Evolutionary conservation across 1,139 yeast genomes (phyloP).

Genomic region (Diutina pseudorugosa): DNA sequence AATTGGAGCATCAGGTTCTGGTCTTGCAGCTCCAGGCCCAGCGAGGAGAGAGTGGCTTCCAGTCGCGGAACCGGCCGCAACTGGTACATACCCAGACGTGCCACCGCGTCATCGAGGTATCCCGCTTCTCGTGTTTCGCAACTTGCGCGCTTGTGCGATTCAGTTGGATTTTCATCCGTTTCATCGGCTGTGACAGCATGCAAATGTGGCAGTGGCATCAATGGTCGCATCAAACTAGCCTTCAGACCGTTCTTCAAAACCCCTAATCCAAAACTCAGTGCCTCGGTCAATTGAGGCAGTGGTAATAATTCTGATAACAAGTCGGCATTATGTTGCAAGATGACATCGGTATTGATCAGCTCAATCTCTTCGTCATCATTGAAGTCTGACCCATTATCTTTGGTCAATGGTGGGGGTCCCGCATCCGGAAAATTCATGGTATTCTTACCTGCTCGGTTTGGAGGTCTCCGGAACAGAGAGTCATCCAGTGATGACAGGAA

Average conservation of each 20-base stretch:
- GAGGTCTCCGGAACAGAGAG: background rate
- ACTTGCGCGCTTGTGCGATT: background rate
- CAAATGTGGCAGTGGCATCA: background rate
- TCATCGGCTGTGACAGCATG: background rate
- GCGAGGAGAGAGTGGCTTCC: background rate
- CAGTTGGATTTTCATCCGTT: background rate
- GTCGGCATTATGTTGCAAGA: conserved; percentile 22
- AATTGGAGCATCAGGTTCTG: background rate
- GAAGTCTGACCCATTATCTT: conserved; percentile 4
- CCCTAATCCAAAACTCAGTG: background rate
- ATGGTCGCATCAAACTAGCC: background rate
- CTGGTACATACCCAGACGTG: background rate
- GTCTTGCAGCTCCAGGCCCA: background rate
- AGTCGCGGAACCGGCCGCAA: background rate
- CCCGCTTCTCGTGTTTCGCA: background rate
- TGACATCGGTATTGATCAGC: conserved; percentile 20
- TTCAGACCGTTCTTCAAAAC: background rate
- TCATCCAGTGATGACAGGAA: background rate
- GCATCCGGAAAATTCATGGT: background rate
- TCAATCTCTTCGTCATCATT: conserved; percentile 11
- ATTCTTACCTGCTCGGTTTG: background rate
- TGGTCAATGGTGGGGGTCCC: conserved; percentile 2
- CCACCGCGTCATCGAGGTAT: background rate
- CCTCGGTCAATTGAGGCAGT: conserved; percentile 23
- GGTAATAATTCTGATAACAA: conserved; percentile 23